These are phyloP conservation scores for Trametes sp. DNA, from an alignment of 1,284 basidiomycete species.

Conservation along the genomic window DNA sequence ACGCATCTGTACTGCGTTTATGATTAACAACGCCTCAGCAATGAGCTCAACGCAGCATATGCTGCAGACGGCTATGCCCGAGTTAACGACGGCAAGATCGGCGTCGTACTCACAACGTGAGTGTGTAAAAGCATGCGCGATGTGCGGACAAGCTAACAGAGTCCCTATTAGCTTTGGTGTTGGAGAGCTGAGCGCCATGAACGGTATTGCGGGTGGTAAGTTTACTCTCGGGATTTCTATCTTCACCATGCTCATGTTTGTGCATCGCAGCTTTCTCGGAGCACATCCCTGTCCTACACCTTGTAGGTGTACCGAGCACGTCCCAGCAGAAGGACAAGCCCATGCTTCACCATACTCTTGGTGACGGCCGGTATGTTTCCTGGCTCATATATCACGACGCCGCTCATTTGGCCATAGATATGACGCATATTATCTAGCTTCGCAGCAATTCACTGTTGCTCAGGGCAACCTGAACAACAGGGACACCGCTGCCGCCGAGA, in stretches of 20 bases:
- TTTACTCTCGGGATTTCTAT: neutral
- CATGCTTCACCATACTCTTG: slow-evolving; percentile 87
- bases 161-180: slow-evolving; percentile 80
- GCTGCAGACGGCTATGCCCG: slow-evolving; percentile 96
- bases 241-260: neutral
- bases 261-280: slow-evolving; percentile 75
- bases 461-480: slow-evolving; percentile 68
- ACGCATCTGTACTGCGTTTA: neutral
- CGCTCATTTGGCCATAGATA: slow-evolving; percentile 50
- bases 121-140: neutral
- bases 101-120: slow-evolving; percentile 81
- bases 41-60: slow-evolving; percentile 89
- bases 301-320: slow-evolving; percentile 88
- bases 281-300: slow-evolving; percentile 91
- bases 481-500: slow-evolving; percentile 67
- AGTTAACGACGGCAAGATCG: slow-evolving; percentile 76
- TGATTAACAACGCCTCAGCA: slow-evolving; percentile 51
- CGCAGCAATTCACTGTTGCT: slow-evolving; percentile 78
- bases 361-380: slow-evolving; percentile 70
- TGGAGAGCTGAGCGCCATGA: slow-evolving; percentile 86
- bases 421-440: slow-evolving; percentile 82
- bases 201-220: slow-evolving; percentile 77
- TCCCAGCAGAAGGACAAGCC: slow-evolving; percentile 72
- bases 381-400: neutral
- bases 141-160: neutral